Base-by-base conservation (phyloP, 768 basidiomycete genomes). In the Russula vinacea region DNA sequence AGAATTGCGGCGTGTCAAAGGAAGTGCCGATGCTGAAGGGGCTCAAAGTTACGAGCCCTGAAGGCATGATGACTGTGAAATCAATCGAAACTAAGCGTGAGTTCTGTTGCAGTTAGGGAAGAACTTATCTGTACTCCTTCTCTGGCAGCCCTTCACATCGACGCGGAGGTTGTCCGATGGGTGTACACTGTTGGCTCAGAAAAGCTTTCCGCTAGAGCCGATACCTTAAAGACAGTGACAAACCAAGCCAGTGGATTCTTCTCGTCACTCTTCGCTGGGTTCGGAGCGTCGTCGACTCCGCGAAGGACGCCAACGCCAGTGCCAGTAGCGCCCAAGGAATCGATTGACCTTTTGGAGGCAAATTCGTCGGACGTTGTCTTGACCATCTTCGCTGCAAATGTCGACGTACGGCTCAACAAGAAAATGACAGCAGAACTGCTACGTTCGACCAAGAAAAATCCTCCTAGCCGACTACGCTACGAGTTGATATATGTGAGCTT, bases 371-470 rank as follows among this genome's bases (percentile, higher is more conserved):
- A 78, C 64, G 84, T 91, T 32, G 75, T 80, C 1, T 70, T 91
- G 59, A 81, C 84, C 1, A 81, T 90, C 49, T 89, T 85, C 71
- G 81, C 86, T 10, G 88, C 86, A 2, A 80, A 85, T 42, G 81
- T 90, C 16, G 80, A 81, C 51, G 87, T 92, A 22, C 79, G 75
- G 49, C 73, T 91, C 19, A 84, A 84, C 66, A 80, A 83, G 74
- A 90, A 88, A 71, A 76, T 89, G 54, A 78, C 83, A 2, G 73
- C 78, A 10, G 96, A 98, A 73, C 77, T 98, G 39, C 82, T 89
- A 64, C 80, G 96, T 63, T 91, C 93, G 0, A 99, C 95, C 13
- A 98, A 98, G 82, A 99, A 99, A 79, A 87, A 90, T 60, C 90
- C 92, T 0, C 96, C 96, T 0, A 77, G 76, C 5, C 82, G 78